phyloP scores from a whole-genome alignment of 1,139 yeast species.

The Candida neerlandica region DNA sequence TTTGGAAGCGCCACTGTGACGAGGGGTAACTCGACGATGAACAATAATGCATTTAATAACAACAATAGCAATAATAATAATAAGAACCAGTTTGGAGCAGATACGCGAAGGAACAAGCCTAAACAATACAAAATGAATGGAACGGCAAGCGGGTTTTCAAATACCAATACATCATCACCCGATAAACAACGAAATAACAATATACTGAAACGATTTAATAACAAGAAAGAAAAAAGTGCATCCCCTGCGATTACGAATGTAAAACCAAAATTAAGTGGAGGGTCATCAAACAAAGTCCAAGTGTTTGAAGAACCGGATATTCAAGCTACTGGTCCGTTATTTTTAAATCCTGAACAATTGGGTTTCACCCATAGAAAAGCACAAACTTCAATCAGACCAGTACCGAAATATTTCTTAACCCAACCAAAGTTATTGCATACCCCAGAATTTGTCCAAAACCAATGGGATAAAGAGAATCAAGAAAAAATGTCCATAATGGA shows the following conservation, averaged over 20 bases:
- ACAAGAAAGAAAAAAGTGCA: constrained; percentile 2
- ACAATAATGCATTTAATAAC: constrained; percentile 8
- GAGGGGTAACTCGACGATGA: constrained; percentile 16
- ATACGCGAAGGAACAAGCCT: constrained; percentile 21
- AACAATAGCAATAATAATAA: constrained; percentile 14
- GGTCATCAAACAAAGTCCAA: constrained; percentile 21
- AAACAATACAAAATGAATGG: constrained; percentile 15
- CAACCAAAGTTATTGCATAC: constrained; percentile 43
- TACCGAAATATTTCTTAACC: constrained; percentile 39
- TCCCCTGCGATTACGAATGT: neutral
- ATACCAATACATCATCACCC: constrained; percentile 2
- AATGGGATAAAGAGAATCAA: constrained; percentile 48
- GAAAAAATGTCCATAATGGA: constrained; percentile 42
- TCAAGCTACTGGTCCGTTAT: constrained; percentile 30
- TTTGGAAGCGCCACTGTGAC: constrained; percentile 20
- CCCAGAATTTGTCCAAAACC: constrained; percentile 35
- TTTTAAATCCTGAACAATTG: constrained; percentile 27
- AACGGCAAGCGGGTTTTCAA: neutral
- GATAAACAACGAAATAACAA: constrained; percentile 4
- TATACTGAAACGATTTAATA: constrained; percentile 9
- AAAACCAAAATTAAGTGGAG: neutral
- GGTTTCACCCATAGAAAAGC: constrained; percentile 27
- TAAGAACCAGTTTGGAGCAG: constrained; percentile 20
- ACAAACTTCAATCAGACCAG: constrained; percentile 26
- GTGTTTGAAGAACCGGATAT: constrained; percentile 25